A percentile compares a stretch with the other conserved stretches of the same genome.
Conservation (phyloP, 768 basidiomycete species). For the Boletus vermiculosoides region DNA sequence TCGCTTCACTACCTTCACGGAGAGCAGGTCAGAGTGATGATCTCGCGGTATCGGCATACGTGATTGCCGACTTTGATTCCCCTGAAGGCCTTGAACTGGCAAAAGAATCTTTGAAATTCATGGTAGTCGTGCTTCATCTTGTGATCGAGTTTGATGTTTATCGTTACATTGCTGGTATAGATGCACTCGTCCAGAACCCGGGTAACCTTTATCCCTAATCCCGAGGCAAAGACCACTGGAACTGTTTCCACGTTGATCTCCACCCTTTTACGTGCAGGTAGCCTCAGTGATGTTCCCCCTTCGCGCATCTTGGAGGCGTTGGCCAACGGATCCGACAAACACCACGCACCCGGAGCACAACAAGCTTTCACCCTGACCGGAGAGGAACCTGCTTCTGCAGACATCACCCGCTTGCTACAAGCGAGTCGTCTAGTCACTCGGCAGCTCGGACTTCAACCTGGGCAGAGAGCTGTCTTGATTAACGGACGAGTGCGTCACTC, state of each 20-base stretch:
- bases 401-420: conserved; percentile 38
- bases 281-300: conserved; percentile 33
- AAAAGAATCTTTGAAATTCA: conserved; percentile 61
- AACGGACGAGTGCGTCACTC: conserved; percentile 75
- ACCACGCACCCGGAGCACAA: conserved; percentile 32
- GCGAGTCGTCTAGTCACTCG: conserved; percentile 49
- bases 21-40: conserved; percentile 14
- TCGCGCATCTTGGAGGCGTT: conserved; percentile 17
- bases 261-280: conserved; percentile 44
- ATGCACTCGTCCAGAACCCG: conserved; percentile 49
- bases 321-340: conserved; percentile 7
- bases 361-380: conserved; percentile 34
- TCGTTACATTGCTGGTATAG: conserved; percentile 31
- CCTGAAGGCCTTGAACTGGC: conserved; percentile 55
- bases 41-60: conserved; percentile 49
- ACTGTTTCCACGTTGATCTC: conserved; percentile 47
- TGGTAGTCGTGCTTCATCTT: conserved; percentile 44
- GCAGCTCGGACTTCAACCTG: conserved; percentile 57
- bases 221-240: conserved; percentile 29
- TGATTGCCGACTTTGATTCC: conserved; percentile 79
- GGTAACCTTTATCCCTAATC: conserved; percentile 78
- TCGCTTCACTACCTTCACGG: conserved; percentile 4
- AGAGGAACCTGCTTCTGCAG: conserved; percentile 28
- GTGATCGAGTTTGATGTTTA: not conserved
- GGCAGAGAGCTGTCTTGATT: conserved; percentile 62